phyloP scores from a whole-genome alignment of 1,139 yeast species.

The Groenewaldozyma sp. region DNA sequence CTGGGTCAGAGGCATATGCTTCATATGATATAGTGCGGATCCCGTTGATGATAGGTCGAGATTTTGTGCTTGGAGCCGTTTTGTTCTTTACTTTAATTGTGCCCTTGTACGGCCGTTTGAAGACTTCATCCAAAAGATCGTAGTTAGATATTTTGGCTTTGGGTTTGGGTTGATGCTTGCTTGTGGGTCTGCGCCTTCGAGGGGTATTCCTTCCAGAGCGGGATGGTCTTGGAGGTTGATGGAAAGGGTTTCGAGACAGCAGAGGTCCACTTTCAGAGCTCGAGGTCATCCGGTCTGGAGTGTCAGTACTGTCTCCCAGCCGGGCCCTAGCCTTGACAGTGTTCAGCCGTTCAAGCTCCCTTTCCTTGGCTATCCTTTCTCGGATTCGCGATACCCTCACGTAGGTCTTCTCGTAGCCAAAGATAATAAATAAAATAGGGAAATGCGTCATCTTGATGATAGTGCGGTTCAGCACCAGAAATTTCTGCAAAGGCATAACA shows the following conservation, averaged over 20 bases:
- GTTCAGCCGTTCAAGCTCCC: conserved; percentile 13
- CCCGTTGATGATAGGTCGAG: neutral
- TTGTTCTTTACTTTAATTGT: neutral
- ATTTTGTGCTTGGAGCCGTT: neutral
- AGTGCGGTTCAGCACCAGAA: conserved; percentile 28
- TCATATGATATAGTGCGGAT: conserved; percentile 1
- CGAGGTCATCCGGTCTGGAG: neutral
- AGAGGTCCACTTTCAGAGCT: neutral
- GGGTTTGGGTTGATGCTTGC: conserved; percentile 6
- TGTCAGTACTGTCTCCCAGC: conserved; percentile 2
- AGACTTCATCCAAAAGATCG: conserved; percentile 25
- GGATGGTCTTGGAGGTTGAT: conserved; percentile 1
- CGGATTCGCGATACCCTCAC: conserved; percentile 12
- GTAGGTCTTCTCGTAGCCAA: conserved; percentile 27
- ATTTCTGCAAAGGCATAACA: conserved; percentile 26
- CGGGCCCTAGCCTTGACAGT: conserved; percentile 6
- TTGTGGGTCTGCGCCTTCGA: neutral
- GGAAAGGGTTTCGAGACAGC: neutral
- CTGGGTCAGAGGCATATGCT: conserved; percentile 11
- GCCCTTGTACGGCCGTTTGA: conserved; percentile 25
- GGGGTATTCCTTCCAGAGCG: conserved; percentile 2
- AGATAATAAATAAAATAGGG: conserved; percentile 30
- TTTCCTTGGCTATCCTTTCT: conserved; percentile 11
- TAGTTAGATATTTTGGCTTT: conserved; percentile 21
- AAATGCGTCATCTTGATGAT: conserved; percentile 32